Base-by-base conservation (phyloP, 169 alveolate genomes). In the Plasmodium cynomolgi region DNA sequence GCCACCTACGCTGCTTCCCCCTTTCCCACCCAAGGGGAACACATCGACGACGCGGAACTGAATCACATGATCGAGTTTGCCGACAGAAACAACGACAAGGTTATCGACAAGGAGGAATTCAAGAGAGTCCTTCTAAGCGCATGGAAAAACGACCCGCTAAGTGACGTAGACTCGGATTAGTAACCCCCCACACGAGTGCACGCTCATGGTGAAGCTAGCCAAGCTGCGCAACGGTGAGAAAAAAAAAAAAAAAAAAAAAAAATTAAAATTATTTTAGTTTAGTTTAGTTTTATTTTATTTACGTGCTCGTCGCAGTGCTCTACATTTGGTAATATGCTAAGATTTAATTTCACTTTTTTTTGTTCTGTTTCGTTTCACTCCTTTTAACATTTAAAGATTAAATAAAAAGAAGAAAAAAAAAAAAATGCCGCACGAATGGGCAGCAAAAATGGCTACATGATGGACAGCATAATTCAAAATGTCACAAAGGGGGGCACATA, bases 131-230 rank as follows among this genome's bases (percentile, higher is more conserved):
- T 90, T 11, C 50, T 90, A 7, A 23, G 81, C 31, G 82, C 84
- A 17, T 90, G 94, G 94, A 90, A 58, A 56, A 90, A 90, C 73
- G 94, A 80, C 26, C 94, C 84, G 1, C 74, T 90, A 37, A 90
- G 94, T 80, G 94, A 90, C 34, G 26, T 90, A 23, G 94, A 90
- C 62, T 90, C 94, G 34, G 94, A 90, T 29, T 90, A 58, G 39
- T 23, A 9, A n/a, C 13, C 75, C 34, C 77, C 17, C 77, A 20
- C 77, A 68, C 15, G 37, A 68, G 77, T 23, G 3, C 77, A 23
- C 3, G n/a, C 2, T n/a, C 1, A 9, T 62, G 15, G 17, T 23
- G 17, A 0, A 62, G 5, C 31, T 68, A 29, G 37, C 31, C 77
- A 68, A 68, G 3, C 37, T 7, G 34, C 13, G 37, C 13, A 26